phyloP scores from a whole-genome alignment of 2,329 filamentous ascomycete species.

The Cladosporium sphaerospermum region DNA sequence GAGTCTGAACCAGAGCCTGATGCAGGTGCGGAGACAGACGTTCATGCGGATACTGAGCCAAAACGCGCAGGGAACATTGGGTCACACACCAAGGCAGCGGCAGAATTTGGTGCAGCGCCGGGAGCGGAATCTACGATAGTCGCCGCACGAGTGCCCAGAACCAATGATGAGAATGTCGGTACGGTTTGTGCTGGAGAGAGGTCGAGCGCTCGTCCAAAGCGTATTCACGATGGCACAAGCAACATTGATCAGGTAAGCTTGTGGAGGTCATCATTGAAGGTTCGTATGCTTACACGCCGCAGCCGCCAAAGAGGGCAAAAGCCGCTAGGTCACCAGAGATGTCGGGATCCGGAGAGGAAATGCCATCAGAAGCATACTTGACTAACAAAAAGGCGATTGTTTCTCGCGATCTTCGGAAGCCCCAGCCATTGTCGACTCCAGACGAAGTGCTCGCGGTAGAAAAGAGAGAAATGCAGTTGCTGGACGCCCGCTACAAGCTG shows the following conservation, averaged over 20 bases:
- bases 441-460: background rate
- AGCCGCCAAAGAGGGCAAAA: constrained; percentile 5
- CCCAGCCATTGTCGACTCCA: background rate
- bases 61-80: constrained; percentile 5
- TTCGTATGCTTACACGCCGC: constrained; percentile 1
- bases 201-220: constrained; percentile 1
- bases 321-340: background rate
- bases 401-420: background rate
- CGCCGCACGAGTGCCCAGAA: background rate
- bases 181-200: background rate
- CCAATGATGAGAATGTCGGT: background rate
- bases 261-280: constrained; percentile 1
- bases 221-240: background rate
- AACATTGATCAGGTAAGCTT: constrained; percentile 4
- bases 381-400: constrained; percentile 1
- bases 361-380: constrained; percentile 6
- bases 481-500: background rate
- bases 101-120: background rate
- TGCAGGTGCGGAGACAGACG: constrained; percentile 1
- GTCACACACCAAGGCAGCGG: background rate
- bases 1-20: constrained; percentile 1
- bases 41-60: constrained; percentile 5
- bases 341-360: constrained; percentile 2
- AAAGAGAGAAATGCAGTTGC: constrained; percentile 1
- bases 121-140: constrained; percentile 1